Base-by-base conservation (phyloP, 495 filamentous ascomycete species). In the Tuber borchii region DNA sequence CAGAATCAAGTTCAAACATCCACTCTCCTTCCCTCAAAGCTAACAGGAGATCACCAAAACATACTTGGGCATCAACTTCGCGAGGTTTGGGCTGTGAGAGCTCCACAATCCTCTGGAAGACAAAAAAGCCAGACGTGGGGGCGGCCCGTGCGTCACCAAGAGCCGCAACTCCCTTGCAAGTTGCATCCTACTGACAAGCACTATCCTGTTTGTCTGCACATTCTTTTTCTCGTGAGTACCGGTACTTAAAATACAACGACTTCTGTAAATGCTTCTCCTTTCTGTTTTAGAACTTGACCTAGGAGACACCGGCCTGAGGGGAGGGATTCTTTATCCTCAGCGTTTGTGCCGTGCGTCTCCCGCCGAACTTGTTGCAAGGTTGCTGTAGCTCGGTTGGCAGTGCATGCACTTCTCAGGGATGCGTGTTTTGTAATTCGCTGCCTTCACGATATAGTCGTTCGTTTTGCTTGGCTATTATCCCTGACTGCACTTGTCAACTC, bases 401-500 rank as follows among this genome's bases (percentile, higher is more conserved):
- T 78, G 79, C 79, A 81, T 81, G 71, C 65, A 7, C 56, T 61
- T 61, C 56, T 65, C 78, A 73, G 65, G 73, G 73, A 79, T 46
- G 76, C 78, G 76, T 81, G 56, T 75, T 71, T 75, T 75, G 75
- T 72, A 81, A 81, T 81, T 75, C 75, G 73, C 70, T 74, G 75
- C 73, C 70, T 69, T 70, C 79, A 80, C 73, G 56, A 48, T 43
- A 48, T 43, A 71, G 73, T 79, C 73, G 72, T 75, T 74, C 79
- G 73, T 81, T 74, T 79, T 79, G 70, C 79, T 74, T 76, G 75
- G 74, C 79, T 76, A 76, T 81, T 79, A 74, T 82, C 48, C 73
- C 70, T 72, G 76, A 43, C 74, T 81, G 70, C 73, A 81, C 75
- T 9, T 42, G 56, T 40, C 14, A 31, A 51, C 42, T n/a, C 71